Conservation (phyloP, 768 basidiomycete genomes). For the Fibroporia radiculosa region DNA sequence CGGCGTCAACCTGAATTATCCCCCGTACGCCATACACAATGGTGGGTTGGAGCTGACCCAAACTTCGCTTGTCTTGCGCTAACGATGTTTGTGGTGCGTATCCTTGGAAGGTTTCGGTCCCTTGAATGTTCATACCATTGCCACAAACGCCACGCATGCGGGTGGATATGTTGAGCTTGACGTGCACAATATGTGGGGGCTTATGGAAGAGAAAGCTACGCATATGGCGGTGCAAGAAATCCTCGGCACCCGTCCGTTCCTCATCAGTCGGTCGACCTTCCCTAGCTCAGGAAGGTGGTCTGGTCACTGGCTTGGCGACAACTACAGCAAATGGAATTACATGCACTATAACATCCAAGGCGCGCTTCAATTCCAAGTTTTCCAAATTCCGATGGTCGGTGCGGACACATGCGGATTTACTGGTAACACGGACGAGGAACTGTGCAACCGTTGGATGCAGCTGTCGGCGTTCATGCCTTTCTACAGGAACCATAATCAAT, state of each 20-base stretch:
- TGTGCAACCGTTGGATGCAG: slow-evolving; percentile 83
- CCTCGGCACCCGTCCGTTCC: slow-evolving; percentile 56
- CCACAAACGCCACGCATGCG: slow-evolving; percentile 66
- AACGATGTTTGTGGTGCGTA: no score
- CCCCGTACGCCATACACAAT: slow-evolving; percentile 68
- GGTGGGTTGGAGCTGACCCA: slow-evolving; percentile 28
- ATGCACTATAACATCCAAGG: slow-evolving; percentile 58
- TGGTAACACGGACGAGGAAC: slow-evolving; percentile 70
- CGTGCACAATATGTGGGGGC: slow-evolving; percentile 63
- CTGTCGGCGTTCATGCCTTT: slow-evolving; percentile 79
- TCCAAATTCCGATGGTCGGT: slow-evolving; percentile 79
- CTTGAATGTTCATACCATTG: slow-evolving; percentile 48
- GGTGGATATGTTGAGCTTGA: slow-evolving; percentile 58
- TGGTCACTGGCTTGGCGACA: slow-evolving; percentile 77
- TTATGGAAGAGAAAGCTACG: slow-evolving; percentile 65
- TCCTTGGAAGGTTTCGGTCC: slow-evolving; percentile 36
- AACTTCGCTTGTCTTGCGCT: neutral
- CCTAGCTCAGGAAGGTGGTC: slow-evolving; percentile 62
- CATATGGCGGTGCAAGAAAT: slow-evolving; percentile 49
- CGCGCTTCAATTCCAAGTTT: slow-evolving; percentile 75
- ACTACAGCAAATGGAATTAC: slow-evolving; percentile 68
- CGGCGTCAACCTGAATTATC: slow-evolving; percentile 44
- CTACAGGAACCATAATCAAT: slow-evolving; percentile 70
- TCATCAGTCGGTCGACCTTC: slow-evolving; percentile 66
- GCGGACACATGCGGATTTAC: slow-evolving; percentile 70